These are phyloP conservation scores for Taiozyma onychis DNA, from an alignment of 1,139 yeast genomes.

Conservation along the genomic window DNA sequence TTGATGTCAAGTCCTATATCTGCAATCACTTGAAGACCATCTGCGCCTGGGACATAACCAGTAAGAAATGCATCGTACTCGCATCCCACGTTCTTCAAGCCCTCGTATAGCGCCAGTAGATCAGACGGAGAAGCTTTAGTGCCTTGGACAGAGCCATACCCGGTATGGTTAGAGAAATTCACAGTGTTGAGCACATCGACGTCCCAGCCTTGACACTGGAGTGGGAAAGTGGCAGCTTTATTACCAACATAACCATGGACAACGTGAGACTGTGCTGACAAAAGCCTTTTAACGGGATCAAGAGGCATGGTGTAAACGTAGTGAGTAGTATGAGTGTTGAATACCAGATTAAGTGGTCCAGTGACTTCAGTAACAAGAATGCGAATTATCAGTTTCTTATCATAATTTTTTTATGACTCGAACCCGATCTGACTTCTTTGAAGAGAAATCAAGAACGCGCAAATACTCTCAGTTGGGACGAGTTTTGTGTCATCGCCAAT, in stretches of 20 bases:
- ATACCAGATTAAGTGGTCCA: no score
- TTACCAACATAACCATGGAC: constrained; percentile 67
- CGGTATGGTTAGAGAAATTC: constrained; percentile 64
- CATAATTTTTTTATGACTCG: not conserved
- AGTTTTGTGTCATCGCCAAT: not conserved
- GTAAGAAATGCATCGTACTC: constrained; percentile 46
- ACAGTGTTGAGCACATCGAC: constrained; percentile 62
- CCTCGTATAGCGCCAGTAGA: constrained; percentile 28
- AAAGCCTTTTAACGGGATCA: constrained; percentile 12
- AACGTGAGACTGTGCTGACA: constrained; percentile 57
- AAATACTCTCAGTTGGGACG: not conserved
- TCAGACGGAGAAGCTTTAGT: constrained; percentile 24
- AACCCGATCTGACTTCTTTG: not conserved
- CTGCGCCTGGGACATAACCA: constrained; percentile 54
- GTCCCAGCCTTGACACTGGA: constrained; percentile 62
- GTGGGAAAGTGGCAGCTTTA: constrained; percentile 57
- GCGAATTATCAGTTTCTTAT: not conserved
- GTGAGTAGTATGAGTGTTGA: not conserved
- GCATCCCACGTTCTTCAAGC: constrained; percentile 27
- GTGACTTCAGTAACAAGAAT: no score
- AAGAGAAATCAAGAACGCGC: not conserved
- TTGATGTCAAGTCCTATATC: constrained; percentile 24
- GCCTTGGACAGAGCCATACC: constrained; percentile 47
- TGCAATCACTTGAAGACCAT: constrained; percentile 33
- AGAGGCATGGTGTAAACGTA: constrained; percentile 1